These are phyloP conservation scores for Aspergillus bridgeri DNA, from an alignment of 495 filamentous ascomycete species.

Conservation along the genomic window DNA sequence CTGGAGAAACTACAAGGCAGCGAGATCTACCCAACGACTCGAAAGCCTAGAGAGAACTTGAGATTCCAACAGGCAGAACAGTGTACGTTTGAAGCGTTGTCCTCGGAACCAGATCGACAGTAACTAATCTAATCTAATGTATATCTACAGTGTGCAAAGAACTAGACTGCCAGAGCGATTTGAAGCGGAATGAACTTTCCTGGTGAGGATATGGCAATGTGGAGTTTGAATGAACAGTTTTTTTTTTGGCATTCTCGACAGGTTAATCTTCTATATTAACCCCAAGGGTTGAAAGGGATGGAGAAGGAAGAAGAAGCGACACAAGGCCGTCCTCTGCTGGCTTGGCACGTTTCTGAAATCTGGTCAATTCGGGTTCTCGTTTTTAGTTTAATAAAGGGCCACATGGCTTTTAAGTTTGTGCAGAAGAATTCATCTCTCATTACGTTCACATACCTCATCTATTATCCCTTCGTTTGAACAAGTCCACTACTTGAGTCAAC, in stretches of 20 bases:
- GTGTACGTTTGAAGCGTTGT: conserved; percentile 18
- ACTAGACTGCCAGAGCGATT: conserved; percentile 23
- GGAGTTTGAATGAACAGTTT: neutral
- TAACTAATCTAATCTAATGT: neutral
- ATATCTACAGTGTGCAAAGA: conserved; percentile 31
- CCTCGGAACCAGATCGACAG: neutral
- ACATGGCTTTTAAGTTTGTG: neutral
- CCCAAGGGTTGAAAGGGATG: too few relatives aligned
- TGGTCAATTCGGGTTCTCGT: neutral
- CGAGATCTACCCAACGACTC: conserved; percentile 30
- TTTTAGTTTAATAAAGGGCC: neutral
- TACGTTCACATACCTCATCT: too few relatives aligned
- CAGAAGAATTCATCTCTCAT: too few relatives aligned
- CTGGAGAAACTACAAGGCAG: conserved; percentile 24
- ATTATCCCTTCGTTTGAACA: too few relatives aligned
- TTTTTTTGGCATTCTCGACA: too few relatives aligned
- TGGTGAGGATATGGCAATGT: conserved; percentile 4
- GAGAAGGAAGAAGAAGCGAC: neutral
- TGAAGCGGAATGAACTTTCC: conserved; percentile 5
- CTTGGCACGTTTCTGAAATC: neutral
- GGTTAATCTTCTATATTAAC: too few relatives aligned
- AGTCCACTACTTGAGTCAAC: neutral
- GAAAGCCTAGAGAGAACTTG: conserved; percentile 27
- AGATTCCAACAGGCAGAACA: conserved; percentile 36
- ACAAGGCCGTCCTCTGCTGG: neutral